phyloP scores from a whole-genome alignment of 2,329 filamentous ascomycete genomes.

The Botrytis aclada region DNA sequence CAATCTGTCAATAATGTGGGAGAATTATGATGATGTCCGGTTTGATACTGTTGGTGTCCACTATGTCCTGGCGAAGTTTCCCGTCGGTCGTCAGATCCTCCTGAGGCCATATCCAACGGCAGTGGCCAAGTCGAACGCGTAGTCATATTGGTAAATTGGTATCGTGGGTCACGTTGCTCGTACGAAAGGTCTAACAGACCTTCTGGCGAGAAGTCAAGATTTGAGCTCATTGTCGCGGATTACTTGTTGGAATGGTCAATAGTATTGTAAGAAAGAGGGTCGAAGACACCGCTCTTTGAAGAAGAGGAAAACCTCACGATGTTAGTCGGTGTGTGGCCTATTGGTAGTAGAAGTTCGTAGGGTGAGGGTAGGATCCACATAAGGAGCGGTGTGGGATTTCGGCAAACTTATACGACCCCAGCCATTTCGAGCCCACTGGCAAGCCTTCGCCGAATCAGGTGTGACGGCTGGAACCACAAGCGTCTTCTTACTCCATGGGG shows the following conservation, averaged over 20 bases:
- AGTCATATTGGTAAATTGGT: constrained; percentile 48
- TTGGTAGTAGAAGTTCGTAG: constrained; percentile 27
- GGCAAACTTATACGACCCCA: constrained; percentile 25
- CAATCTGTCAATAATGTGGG: constrained; percentile 56
- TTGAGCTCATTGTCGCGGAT: constrained; percentile 48
- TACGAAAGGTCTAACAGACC: constrained; percentile 60
- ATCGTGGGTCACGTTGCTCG: constrained; percentile 54
- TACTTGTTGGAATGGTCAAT: constrained; percentile 39
- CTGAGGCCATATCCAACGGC: constrained; percentile 37
- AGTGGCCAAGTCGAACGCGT: constrained; percentile 39
- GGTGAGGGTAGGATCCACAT: constrained; percentile 26
- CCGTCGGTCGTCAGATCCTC: constrained; percentile 35
- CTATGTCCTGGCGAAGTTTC: constrained; percentile 41
- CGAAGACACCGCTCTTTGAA: constrained; percentile 39
- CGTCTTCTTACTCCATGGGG: constrained; percentile 19
- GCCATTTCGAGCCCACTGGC: constrained; percentile 20
- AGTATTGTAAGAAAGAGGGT: constrained; percentile 45
- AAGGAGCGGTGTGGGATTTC: constrained; percentile 33
- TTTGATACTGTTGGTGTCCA: constrained; percentile 41
- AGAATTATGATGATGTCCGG: constrained; percentile 47
- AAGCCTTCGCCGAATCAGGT: constrained; percentile 18
- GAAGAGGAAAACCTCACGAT: constrained; percentile 34
- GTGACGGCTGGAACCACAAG: constrained; percentile 18
- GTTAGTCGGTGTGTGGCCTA: constrained; percentile 35
- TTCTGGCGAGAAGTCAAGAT: constrained; percentile 61